Base-by-base conservation (phyloP, 495 filamentous ascomycete species). In the Patellaria atrata region DNA sequence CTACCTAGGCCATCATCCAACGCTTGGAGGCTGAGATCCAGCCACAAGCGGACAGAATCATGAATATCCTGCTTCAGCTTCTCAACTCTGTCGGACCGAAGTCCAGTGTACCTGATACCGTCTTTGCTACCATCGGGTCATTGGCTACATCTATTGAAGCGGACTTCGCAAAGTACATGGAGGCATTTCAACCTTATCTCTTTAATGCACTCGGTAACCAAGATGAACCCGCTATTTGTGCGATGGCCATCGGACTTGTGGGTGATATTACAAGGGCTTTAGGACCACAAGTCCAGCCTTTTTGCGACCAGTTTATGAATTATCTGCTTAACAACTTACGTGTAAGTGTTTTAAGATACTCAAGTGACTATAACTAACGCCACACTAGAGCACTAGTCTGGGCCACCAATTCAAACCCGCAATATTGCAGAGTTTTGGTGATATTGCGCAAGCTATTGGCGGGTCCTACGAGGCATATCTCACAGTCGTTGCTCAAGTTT, bases 331-430 rank as follows among this genome's bases (percentile, higher is more conserved):
- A 77, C 57, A 92, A 87, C 51, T 69, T 97, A 8, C 70, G 79
- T 55, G 83, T 89, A 58, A 59, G 77, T 67, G 2, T 3, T 6
- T 16, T 29, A 4, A 7, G 1, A 8, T 14, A 0, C 14, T 11
- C n/a, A 9, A 18, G n/a, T 27, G 3, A 16, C 18, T 14, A 15
- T 27, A 2, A 30, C 37, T 41, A 28, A 44, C 28, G 23, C n/a
- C n/a, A 6, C 26, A 62, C 57, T 43, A 75, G 68, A 76, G 70
- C 58, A 68, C 71, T 30, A 64, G 71, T 21, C 71, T 91, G 16
- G 80, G 82, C 41, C 93, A 96, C 57, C 85, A 94, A 56, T 89
- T 96, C 58, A 94, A 94, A 67, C 89, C 89, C 21, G 86, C 91
- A 10, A 96, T 97, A 38, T 70, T 97, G 13, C 87, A 96, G 56